A percentile compares a stretch with the other conserved stretches of the same genome.
Conservation (phyloP, 805 yeast genomes). For the Ogataea paraovalis region DNA sequence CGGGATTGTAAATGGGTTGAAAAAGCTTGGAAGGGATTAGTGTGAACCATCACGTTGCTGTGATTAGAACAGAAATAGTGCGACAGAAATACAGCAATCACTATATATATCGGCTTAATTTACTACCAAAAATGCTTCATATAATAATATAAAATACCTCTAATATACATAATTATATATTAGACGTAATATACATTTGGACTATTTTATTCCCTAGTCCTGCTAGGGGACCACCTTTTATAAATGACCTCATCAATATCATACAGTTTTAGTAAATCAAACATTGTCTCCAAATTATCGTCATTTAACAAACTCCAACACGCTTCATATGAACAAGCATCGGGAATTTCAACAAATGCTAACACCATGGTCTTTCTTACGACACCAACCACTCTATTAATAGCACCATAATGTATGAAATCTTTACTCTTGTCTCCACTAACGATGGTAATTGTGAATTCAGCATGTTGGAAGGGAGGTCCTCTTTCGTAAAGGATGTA, state of each 20-base stretch:
- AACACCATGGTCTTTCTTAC: slow-evolving; percentile 77
- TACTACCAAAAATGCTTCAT: background rate
- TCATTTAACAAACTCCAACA: slow-evolving; percentile 14
- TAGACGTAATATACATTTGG: background rate
- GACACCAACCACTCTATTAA: slow-evolving; percentile 79
- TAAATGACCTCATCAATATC: slow-evolving; percentile 63
- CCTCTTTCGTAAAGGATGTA: slow-evolving; percentile 81
- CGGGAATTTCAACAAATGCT: slow-evolving; percentile 59
- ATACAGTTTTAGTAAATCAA: slow-evolving; percentile 39
- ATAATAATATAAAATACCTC: background rate
- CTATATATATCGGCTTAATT: no score
- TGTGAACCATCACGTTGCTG: slow-evolving; percentile 22
- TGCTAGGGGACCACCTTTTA: slow-evolving; percentile 81
- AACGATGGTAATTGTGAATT: slow-evolving; percentile 52
- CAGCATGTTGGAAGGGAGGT: slow-evolving; percentile 95
- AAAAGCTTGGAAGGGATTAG: slow-evolving; percentile 61
- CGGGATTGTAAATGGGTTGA: slow-evolving; percentile 86
- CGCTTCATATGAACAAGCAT: slow-evolving; percentile 27
- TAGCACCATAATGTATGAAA: slow-evolving; percentile 63
- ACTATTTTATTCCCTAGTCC: slow-evolving; percentile 62
- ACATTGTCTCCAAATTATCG: slow-evolving; percentile 10
- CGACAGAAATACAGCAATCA: no score
- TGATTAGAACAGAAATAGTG: no score
- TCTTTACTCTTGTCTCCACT: slow-evolving; percentile 6
- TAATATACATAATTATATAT: background rate